Conservation (phyloP, 2,329 filamentous ascomycete species). For the Colletotrichum gloeosporioides region DNA sequence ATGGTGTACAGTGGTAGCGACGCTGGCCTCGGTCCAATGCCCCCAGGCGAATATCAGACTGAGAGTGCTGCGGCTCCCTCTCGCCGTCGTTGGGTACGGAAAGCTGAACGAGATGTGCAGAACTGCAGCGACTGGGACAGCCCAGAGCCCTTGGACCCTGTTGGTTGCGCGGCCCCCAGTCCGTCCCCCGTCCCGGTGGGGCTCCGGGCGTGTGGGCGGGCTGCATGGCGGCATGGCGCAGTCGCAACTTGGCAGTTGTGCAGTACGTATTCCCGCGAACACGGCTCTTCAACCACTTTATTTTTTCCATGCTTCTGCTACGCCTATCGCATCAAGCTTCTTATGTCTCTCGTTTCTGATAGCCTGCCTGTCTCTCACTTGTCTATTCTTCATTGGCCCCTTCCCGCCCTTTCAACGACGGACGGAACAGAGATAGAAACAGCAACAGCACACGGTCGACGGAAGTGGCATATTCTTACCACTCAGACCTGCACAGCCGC, state of each 20-base stretch:
- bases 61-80: background rate
- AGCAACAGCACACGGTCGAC: background rate
- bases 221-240: conserved; percentile 20
- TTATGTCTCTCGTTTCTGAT: background rate
- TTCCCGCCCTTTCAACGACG: background rate
- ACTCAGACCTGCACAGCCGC: conserved; percentile 11
- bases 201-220: conserved; percentile 15
- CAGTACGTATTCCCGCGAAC: background rate
- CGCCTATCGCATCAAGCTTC: background rate
- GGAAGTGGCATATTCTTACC: background rate
- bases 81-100: background rate
- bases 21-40: background rate
- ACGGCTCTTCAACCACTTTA: background rate
- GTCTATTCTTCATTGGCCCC: background rate
- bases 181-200: conserved; percentile 1
- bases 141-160: conserved; percentile 12
- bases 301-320: background rate
- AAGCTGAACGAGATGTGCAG: background rate
- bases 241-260: background rate
- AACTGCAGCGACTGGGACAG: background rate
- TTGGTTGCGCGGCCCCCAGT: conserved; percentile 17
- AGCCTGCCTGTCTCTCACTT: background rate
- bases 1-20: background rate
- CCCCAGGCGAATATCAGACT: background rate
- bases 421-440: background rate